Base-by-base conservation (phyloP, 257 asterid genomes). In the Solanum tarijense region DNA sequence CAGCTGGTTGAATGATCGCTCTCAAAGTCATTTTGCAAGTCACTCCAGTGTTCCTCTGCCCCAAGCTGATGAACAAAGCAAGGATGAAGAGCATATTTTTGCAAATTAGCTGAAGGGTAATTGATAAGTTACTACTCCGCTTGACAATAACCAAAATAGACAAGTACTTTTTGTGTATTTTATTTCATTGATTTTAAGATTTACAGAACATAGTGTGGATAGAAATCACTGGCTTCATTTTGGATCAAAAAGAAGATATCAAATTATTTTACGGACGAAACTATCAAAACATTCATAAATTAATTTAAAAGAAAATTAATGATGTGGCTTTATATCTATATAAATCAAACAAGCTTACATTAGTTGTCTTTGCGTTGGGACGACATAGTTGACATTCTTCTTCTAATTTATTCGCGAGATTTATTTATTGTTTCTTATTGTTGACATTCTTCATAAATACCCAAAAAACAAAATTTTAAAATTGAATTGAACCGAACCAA, bases 1-100 rank as follows among this genome's bases (percentile, higher is more conserved):
- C 98, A 69, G 88, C 92, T 71, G 78, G 89, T 81, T 81, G 85
- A 81, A 90, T 92, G 92, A 93, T 55, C 83, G 87, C 73, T 68
- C 83, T 73, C 81, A 36, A 71, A 69, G 88, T 48, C 58, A 69
- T 55, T 27, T 69, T 78, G 76, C 38, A n/a, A 71, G 34, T 82
- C 38, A 83, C 41, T 84, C 88, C 78, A 52, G 35, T 58, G 34
- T 34, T 25, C 52, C 62, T 58, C 81, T 69, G 21, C 85, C 72
- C 48, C 48, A 81, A 81, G 68, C 39, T 20, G 68, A 29, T 48
- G 62, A 29, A 79, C 25, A 41, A 43, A 52, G 62, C 2, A 52
- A 46, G 85, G 27, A 18, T 16, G 85, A 81, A 81, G 9, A 43
- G 18, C 38, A 41, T 78, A 13, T 25, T 43, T 81, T 31, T 43